Percentiles rank a stretch among this genome's conserved stretches.
phyloP scores from a whole-genome alignment of 495 filamentous ascomycete genomes.

The Neurospora tetrasperma region DNA sequence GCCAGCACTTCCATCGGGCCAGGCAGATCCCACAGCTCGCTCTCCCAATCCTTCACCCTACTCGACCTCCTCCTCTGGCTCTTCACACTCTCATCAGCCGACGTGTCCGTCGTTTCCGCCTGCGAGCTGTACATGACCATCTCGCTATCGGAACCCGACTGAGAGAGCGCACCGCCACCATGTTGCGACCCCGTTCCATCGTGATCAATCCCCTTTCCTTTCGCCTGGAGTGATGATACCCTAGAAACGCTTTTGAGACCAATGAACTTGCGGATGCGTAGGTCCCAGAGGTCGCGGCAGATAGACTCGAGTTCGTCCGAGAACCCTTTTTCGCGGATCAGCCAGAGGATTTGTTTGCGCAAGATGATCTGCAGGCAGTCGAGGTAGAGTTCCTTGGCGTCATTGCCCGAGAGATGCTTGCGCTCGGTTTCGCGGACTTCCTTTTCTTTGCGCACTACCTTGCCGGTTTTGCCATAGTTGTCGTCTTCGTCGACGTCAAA shows the following conservation, averaged over 20 bases:
- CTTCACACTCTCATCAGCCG: neutral
- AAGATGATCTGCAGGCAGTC: constrained; percentile 74
- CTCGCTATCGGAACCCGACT: constrained; percentile 3
- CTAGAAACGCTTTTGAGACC: constrained; percentile 16
- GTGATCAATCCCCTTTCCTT: neutral
- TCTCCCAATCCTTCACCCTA: constrained; percentile 13
- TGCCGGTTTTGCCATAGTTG: constrained; percentile 57
- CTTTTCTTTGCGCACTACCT: constrained; percentile 27
- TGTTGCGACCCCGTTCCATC: constrained; percentile 6
- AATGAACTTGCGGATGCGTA: constrained; percentile 31
- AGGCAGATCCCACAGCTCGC: constrained; percentile 30
- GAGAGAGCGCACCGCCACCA: neutral
- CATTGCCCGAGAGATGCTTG: constrained; percentile 50
- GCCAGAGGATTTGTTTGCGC: constrained; percentile 30
- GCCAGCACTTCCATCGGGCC: constrained; percentile 31
- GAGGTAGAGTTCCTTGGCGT: constrained; percentile 67
- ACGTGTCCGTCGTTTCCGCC: constrained; percentile 7
- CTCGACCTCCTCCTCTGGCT: neutral
- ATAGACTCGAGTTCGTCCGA: constrained; percentile 37
- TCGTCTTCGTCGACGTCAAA: constrained; percentile 64
- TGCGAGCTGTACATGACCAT: constrained; percentile 31
- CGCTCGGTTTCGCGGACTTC: constrained; percentile 45
- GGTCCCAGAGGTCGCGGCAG: constrained; percentile 41
- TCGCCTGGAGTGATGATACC: neutral
- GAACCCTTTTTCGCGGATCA: constrained; percentile 33